These are phyloP conservation scores for Globisporangium barbulae DNA, from an alignment of 352 stramenopile genomes.

Conservation along the genomic window DNA sequence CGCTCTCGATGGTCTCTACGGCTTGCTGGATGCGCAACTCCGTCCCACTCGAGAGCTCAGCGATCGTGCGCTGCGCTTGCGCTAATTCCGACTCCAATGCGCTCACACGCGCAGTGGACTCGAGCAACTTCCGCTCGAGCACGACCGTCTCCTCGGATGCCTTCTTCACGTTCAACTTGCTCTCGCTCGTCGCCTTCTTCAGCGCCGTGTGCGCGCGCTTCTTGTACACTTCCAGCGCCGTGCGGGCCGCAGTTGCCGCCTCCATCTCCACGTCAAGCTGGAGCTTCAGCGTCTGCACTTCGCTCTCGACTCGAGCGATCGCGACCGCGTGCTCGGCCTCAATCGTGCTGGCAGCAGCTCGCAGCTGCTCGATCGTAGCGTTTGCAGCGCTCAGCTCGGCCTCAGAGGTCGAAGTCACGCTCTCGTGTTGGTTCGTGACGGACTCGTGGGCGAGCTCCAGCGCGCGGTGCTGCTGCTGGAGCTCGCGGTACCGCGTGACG, in stretches of 20 bases:
- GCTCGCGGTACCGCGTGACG: conserved; percentile 25
- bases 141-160: conserved; percentile 34
- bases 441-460: conserved; percentile 12
- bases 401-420: not conserved
- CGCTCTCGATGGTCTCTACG: conserved; percentile 25
- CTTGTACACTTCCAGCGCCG: conserved; percentile 78
- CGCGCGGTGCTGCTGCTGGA: conserved; percentile 26
- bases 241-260: conserved; percentile 38
- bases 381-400: conserved; percentile 29
- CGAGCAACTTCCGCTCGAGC: conserved; percentile 44
- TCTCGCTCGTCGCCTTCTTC: conserved; percentile 74
- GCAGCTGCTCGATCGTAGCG: conserved; percentile 34
- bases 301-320: conserved; percentile 25
- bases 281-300: conserved; percentile 24
- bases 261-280: conserved; percentile 53
- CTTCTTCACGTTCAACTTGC: conserved; percentile 57
- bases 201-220: conserved; percentile 69
- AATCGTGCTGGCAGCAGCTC: conserved; percentile 11
- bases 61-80: conserved; percentile 22
- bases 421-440: conserved; percentile 10
- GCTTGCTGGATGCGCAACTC: conserved; percentile 20
- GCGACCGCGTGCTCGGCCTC: conserved; percentile 20
- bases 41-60: conserved; percentile 21
- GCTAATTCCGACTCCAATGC: conserved; percentile 36
- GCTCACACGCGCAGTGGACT: conserved; percentile 33